Conservation (phyloP, 2,329 filamentous ascomycete species). For the Aspergillus pseudoterreus region DNA sequence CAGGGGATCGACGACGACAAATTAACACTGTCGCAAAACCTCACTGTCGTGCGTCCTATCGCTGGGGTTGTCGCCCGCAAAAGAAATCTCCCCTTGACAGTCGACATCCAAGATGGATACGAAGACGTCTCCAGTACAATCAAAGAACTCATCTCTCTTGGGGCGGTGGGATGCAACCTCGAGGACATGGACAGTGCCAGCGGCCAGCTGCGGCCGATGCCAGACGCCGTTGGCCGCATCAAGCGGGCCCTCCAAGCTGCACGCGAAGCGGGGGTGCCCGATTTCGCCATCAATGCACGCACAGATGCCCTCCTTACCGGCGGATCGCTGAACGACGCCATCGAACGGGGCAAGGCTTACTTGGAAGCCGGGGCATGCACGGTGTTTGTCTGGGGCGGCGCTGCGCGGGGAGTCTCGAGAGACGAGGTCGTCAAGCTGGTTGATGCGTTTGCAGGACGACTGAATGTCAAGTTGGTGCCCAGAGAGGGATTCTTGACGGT, state of each 20-base stretch:
- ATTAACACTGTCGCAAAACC: slow-evolving; percentile 50
- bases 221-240: slow-evolving; percentile 50
- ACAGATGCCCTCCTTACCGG: slow-evolving; percentile 47
- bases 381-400: slow-evolving; percentile 59
- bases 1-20: slow-evolving; percentile 47
- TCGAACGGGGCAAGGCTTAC: slow-evolving; percentile 55
- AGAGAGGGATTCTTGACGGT: slow-evolving; percentile 40
- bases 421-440: slow-evolving; percentile 49
- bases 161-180: slow-evolving; percentile 57
- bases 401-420: slow-evolving; percentile 40
- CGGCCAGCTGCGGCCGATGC: slow-evolving; percentile 36
- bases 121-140: slow-evolving; percentile 42
- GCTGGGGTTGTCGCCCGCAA: slow-evolving; percentile 42
- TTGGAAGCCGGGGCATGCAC: slow-evolving; percentile 57
- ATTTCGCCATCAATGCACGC: slow-evolving; percentile 58
- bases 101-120: slow-evolving; percentile 62
- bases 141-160: slow-evolving; percentile 44
- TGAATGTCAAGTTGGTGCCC: slow-evolving; percentile 48
- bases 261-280: slow-evolving; percentile 46
- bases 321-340: slow-evolving; percentile 45
- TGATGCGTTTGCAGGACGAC: slow-evolving; percentile 46
- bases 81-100: slow-evolving; percentile 39
- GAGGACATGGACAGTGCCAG: slow-evolving; percentile 49
- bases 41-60: slow-evolving; percentile 47
- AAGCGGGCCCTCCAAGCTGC: slow-evolving; percentile 30